Percentiles rank a stretch among this genome's conserved stretches.
These are phyloP conservation scores for Russula vinacea DNA, from an alignment of 768 basidiomycete species.

Conservation along the genomic window DNA sequence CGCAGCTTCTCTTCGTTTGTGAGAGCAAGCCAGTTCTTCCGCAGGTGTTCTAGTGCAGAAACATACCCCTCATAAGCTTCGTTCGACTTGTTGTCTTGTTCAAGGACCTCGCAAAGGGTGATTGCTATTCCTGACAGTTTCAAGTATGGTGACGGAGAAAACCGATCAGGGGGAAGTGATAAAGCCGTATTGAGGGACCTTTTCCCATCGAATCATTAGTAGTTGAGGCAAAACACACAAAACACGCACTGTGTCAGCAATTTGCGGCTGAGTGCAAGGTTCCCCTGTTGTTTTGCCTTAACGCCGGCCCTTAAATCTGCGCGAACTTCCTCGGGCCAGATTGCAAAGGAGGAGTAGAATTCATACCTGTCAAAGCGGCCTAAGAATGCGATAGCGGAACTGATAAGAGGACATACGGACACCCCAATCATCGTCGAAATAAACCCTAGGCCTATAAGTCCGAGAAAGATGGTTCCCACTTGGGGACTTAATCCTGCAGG, in stretches of 20 bases:
- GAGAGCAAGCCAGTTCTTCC: constrained; percentile 30
- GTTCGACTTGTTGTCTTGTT: constrained; percentile 39
- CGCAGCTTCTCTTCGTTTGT: constrained; percentile 43
- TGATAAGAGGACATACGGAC: constrained; percentile 22
- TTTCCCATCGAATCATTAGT: not conserved
- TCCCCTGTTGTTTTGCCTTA: constrained; percentile 56
- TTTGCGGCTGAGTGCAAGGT: constrained; percentile 49
- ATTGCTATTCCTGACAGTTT: constrained; percentile 68
- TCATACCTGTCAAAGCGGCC: constrained; percentile 45
- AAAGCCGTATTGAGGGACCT: constrained; percentile 59
- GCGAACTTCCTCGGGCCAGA: constrained; percentile 66
- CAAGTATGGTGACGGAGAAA: constrained; percentile 51
- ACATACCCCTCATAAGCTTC: constrained; percentile 34
- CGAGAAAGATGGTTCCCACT: constrained; percentile 20
- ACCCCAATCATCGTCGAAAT: constrained; percentile 25
- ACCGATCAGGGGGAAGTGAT: constrained; percentile 39
- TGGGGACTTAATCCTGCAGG: constrained; percentile 12
- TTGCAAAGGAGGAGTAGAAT: constrained; percentile 54
- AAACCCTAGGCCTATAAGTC: constrained; percentile 21
- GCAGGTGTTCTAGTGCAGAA: constrained; percentile 35
- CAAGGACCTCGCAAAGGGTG: constrained; percentile 55
- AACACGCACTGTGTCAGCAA: constrained; percentile 52
- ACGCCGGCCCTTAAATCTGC: constrained; percentile 63
- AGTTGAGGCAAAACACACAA: not conserved
- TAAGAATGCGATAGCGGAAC: constrained; percentile 27